phyloP scores from a whole-genome alignment of 345 rosid genomes.

The Hypericum perforatum region DNA sequence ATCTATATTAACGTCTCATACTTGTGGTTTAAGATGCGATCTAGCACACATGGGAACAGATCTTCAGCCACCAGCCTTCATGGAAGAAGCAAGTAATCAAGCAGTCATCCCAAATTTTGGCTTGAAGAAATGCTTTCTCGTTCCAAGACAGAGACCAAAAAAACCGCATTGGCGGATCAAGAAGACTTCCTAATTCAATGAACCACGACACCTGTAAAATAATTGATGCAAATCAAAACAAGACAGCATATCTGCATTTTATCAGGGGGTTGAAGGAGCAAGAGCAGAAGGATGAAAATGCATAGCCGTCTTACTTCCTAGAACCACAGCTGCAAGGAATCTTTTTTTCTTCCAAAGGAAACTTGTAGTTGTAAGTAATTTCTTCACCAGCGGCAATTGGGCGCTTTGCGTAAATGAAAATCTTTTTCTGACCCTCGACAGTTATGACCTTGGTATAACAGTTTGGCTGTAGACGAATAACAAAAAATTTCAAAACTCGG shows the following conservation, averaged over 20 bases:
- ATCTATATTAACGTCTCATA: too few species aligned
- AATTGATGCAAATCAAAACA: constrained; percentile 3
- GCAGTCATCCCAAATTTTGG: too few species aligned
- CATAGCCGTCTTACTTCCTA: constrained; percentile 51
- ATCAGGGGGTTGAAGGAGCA: neutral
- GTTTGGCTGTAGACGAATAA: constrained; percentile 60
- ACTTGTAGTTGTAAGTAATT: constrained; percentile 89
- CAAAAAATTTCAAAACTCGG: neutral
- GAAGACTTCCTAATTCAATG: constrained; percentile 48
- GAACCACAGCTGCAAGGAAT: constrained; percentile 98
- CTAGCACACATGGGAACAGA: too few species aligned
- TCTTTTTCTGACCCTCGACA: constrained; percentile 83
- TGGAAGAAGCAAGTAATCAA: too few species aligned
- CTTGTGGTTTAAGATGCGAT: too few species aligned
- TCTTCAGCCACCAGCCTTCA: too few species aligned
- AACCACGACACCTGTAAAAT: constrained; percentile 75
- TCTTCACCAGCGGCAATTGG: constrained; percentile 85
- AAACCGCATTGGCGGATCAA: constrained; percentile 17
- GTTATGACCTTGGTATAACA: constrained; percentile 97
- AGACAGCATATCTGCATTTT: neutral
- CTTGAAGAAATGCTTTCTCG: too few species aligned
- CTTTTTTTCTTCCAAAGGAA: constrained; percentile 90
- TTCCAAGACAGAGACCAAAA: too few species aligned
- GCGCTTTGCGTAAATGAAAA: constrained; percentile 90
- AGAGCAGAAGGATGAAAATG: neutral